Conservation (phyloP, 2,329 filamentous ascomycete genomes). For the Ceratocystis cubensis region DNA sequence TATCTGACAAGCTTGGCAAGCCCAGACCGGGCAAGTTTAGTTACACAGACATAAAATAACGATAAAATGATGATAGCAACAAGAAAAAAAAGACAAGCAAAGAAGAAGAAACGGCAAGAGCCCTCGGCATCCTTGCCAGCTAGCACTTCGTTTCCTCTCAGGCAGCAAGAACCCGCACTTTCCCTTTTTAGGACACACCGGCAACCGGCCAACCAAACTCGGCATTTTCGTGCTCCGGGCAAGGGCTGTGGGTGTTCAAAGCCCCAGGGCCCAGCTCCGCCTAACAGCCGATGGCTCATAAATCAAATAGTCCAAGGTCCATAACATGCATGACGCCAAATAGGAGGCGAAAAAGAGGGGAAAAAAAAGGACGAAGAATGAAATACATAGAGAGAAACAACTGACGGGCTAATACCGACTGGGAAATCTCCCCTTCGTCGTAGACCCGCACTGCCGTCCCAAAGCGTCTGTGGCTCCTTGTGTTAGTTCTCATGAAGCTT, state of each 20-base stretch:
- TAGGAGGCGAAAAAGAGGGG: too few species aligned
- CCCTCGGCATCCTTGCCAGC: background rate
- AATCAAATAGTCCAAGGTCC: too few species aligned
- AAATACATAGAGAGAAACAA: background rate
- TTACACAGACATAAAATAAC: background rate
- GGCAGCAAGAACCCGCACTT: background rate
- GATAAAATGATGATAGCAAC: background rate
- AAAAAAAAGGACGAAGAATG: background rate
- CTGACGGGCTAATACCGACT: background rate
- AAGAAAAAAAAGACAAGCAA: background rate
- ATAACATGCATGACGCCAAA: too few species aligned
- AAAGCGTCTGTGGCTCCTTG: background rate
- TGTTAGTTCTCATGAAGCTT: background rate
- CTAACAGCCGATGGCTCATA: background rate
- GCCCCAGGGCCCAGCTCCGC: background rate
- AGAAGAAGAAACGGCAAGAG: conserved; percentile 2
- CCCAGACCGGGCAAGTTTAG: background rate
- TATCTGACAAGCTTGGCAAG: background rate
- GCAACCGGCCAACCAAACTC: background rate
- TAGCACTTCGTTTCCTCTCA: too few species aligned
- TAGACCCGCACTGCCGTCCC: background rate
- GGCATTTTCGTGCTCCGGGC: background rate
- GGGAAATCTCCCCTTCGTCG: background rate
- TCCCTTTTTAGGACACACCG: background rate
- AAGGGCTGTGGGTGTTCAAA: background rate